Conservation (phyloP, 176 grass and related monocot genomes). For the Urochloa ruziziensis region DNA sequence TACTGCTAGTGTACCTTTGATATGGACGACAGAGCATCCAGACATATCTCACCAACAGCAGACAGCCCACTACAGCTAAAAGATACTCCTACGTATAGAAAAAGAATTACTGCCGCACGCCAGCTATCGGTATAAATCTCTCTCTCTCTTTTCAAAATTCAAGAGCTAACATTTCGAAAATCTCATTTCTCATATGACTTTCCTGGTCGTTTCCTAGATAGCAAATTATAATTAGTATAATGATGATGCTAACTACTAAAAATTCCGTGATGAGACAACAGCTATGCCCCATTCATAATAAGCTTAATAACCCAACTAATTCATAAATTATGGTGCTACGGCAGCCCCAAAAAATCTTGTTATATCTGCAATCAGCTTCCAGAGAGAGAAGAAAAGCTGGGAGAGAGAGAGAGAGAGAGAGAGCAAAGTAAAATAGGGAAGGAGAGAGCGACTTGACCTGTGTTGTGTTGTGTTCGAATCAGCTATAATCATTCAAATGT, state of each 20-base stretch:
- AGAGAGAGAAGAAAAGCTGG: not conserved
- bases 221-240: conserved; percentile 4
- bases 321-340: not conserved
- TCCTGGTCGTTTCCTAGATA: not conserved
- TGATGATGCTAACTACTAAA: not conserved
- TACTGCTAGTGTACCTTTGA: not conserved
- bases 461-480: not conserved
- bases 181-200: not conserved
- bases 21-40: not conserved
- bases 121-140: not conserved
- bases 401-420: not conserved
- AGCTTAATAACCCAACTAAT: not conserved
- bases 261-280: not conserved
- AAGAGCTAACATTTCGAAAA: not conserved
- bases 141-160: not conserved
- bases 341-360: not conserved
- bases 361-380: not conserved
- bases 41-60: not conserved
- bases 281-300: not conserved
- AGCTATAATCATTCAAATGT: not conserved
- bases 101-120: not conserved
- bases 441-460: not conserved
- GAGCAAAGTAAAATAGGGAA: not conserved
- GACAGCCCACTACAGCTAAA: not conserved
- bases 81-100: not conserved